These are phyloP conservation scores for Phytopythium litorale DNA, from an alignment of 352 stramenopile genomes.

Conservation along the genomic window DNA sequence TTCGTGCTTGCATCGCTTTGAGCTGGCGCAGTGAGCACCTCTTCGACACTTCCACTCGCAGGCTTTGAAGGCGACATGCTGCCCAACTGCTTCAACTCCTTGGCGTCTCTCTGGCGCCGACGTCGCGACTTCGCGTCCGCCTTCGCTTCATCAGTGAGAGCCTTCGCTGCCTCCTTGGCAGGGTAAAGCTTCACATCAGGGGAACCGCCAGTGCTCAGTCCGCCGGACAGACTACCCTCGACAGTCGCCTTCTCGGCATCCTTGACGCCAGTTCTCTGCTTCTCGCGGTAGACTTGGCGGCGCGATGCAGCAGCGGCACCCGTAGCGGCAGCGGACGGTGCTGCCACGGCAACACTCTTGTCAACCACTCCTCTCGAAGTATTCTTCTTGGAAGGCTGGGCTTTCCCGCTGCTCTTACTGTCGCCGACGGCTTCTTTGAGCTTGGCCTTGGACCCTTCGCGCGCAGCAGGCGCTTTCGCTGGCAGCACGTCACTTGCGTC, in stretches of 20 bases:
- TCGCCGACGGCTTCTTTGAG: not conserved
- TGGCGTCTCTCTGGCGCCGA: conserved; percentile 2
- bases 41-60: not conserved
- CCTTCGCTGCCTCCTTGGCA: not conserved
- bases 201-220: not conserved
- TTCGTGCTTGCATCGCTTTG: not conserved
- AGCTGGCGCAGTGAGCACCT: not conserved
- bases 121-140: conserved; percentile 1
- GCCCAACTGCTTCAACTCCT: conserved; percentile 1
- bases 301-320: conserved; percentile 8
- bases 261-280: conserved; percentile 23
- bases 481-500: not conserved
- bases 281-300: conserved; percentile 66
- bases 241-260: conserved; percentile 6
- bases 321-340: not conserved
- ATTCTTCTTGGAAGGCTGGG: conserved; percentile 16
- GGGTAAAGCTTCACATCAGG: not conserved
- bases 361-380: conserved; percentile 14
- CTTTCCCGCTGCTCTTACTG: not conserved
- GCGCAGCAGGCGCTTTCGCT: not conserved
- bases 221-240: not conserved
- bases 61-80: not conserved
- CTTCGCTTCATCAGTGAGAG: not conserved
- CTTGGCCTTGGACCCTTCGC: not conserved
- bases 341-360: conserved; percentile 2